Conservation (phyloP, 495 filamentous ascomycete species). For the Usnea hakonensis region DNA sequence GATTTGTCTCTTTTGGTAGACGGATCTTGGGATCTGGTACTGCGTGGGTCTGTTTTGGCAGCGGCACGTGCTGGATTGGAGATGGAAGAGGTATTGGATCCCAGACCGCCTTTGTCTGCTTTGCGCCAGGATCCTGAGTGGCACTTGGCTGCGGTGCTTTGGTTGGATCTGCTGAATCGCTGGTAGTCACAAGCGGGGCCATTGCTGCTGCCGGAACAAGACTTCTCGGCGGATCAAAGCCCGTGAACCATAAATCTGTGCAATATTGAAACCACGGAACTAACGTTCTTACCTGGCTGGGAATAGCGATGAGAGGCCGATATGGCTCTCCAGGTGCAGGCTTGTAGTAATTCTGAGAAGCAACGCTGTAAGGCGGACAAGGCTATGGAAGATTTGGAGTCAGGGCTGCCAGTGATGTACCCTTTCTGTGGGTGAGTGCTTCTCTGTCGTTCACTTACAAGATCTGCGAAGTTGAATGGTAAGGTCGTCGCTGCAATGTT, state of each 20-base stretch:
- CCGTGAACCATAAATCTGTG: conserved; percentile 1
- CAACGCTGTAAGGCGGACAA: not conserved
- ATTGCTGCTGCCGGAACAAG: conserved; percentile 5
- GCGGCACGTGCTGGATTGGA: not conserved
- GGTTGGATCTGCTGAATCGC: not conserved
- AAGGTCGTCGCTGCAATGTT: not conserved
- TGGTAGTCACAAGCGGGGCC: not conserved
- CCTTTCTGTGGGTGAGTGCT: not conserved
- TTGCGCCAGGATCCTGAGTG: not conserved
- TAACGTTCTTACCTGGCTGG: not conserved
- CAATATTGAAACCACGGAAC: conserved; percentile 3
- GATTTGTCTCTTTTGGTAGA: not conserved
- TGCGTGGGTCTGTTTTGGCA: not conserved
- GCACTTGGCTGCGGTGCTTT: not conserved
- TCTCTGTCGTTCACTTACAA: not conserved
- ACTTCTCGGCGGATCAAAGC: conserved; percentile 7
- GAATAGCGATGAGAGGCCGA: conserved; percentile 3
- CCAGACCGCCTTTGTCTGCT: not conserved
- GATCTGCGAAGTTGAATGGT: not conserved
- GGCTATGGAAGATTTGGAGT: not conserved
- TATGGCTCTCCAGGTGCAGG: conserved; percentile 9
- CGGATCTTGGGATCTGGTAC: no score
- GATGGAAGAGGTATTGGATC: not conserved
- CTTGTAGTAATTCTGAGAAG: conserved; percentile 3
- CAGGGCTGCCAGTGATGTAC: not conserved